phyloP scores from a whole-genome alignment of 2,329 filamentous ascomycete species.

The Claviceps pazoutovae region DNA sequence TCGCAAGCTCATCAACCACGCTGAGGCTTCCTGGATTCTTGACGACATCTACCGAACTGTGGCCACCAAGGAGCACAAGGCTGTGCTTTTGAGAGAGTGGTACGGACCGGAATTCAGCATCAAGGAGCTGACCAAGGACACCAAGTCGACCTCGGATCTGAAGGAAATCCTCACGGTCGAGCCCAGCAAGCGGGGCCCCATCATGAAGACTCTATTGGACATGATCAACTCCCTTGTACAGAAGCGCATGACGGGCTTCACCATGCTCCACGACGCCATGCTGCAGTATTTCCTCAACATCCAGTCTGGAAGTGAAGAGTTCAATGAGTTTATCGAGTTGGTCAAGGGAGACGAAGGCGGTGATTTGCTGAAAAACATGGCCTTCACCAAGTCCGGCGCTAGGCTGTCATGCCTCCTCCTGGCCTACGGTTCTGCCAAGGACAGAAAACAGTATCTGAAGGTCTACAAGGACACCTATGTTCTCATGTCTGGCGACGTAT shows the following conservation, averaged over 20 bases:
- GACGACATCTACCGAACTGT: constrained; percentile 91
- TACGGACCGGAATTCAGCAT: constrained; percentile 89
- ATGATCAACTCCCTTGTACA: constrained; percentile 88
- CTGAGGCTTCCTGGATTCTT: constrained; percentile 93
- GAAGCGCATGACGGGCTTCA: constrained; percentile 94
- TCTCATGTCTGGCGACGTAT: constrained; percentile 64
- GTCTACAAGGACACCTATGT: constrained; percentile 83
- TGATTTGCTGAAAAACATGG: constrained; percentile 86
- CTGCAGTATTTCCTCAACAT: constrained; percentile 84
- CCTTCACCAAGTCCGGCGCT: constrained; percentile 83
- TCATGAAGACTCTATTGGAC: constrained; percentile 73
- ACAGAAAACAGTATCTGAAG: constrained; percentile 77
- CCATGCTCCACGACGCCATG: constrained; percentile 97
- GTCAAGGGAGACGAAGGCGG: constrained; percentile 85
- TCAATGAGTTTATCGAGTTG: constrained; percentile 75
- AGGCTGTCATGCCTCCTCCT: constrained; percentile 69
- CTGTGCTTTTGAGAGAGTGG: constrained; percentile 79
- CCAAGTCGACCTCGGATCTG: constrained; percentile 52
- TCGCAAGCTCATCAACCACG: constrained; percentile 84
- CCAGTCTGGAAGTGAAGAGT: constrained; percentile 63
- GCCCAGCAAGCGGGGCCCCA: constrained; percentile 74
- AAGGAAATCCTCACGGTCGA: constrained; percentile 58
- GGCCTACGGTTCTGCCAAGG: constrained; percentile 78
- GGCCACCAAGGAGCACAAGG: constrained; percentile 76
- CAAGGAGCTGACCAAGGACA: constrained; percentile 45